phyloP scores from a whole-genome alignment of 2,329 filamentous ascomycete genomes.

The Apiospora koreana region DNA sequence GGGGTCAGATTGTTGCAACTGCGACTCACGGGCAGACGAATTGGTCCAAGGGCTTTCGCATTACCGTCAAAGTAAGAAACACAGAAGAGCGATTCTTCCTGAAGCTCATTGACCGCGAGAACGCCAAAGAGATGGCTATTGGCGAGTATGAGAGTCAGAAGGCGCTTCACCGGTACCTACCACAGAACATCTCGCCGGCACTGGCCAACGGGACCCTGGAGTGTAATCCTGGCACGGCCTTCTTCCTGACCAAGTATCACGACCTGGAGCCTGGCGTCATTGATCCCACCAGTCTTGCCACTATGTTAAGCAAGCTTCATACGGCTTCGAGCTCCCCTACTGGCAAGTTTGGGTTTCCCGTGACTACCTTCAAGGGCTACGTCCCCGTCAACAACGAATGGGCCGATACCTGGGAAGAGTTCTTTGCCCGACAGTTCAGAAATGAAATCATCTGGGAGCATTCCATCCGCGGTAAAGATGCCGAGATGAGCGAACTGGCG shows the following conservation, averaged over 20 bases:
- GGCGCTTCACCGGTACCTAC: neutral
- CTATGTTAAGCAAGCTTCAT: neutral
- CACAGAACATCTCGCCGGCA: neutral
- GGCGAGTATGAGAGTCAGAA: constrained; percentile 18
- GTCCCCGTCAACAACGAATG: constrained; percentile 8
- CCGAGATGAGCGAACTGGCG: neutral
- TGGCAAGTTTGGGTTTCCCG: constrained; percentile 14
- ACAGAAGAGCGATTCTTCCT: neutral
- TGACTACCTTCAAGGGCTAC: constrained; percentile 5
- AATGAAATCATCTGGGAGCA: neutral
- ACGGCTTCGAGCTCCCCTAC: constrained; percentile 20
- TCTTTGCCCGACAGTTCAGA: neutral
- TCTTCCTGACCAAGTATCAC: neutral
- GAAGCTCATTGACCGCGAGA: neutral
- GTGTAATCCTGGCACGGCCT: neutral
- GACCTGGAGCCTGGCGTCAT: neutral
- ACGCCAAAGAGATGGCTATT: neutral
- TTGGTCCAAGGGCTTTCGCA: neutral
- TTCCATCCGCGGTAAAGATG: neutral
- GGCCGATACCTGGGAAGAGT: constrained; percentile 13
- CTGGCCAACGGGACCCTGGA: neutral
- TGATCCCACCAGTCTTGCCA: neutral
- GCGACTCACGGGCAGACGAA: neutral
- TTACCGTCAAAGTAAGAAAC: neutral
- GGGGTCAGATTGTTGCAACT: neutral